Evolutionary conservation across 2,329 filamentous ascomycete species (phyloP).

Genomic region (Blumeria graminis): DNA sequence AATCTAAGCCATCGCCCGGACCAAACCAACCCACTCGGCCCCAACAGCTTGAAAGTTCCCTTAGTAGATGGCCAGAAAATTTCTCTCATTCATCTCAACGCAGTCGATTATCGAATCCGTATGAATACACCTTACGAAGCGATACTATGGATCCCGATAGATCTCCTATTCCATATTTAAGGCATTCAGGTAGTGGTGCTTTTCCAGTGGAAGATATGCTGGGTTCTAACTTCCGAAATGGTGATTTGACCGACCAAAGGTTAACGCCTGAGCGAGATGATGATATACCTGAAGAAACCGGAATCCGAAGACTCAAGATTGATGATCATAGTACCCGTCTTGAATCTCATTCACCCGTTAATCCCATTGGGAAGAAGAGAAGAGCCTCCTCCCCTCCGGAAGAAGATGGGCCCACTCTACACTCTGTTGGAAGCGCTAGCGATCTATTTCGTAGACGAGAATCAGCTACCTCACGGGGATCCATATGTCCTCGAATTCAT

Average conservation of each 20-base stretch:
- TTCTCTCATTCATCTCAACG: slow-evolving; percentile 6
- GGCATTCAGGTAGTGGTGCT: slow-evolving; percentile 24
- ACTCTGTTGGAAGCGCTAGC: slow-evolving; percentile 14
- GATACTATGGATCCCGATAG: slow-evolving; percentile 13
- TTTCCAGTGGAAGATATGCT: slow-evolving; percentile 22
- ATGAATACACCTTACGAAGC: slow-evolving; percentile 7
- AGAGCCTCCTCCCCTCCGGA: slow-evolving; percentile 36
- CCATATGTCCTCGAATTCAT: slow-evolving; percentile 29
- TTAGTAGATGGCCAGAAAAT: slow-evolving; percentile 13
- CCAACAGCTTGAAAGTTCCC: slow-evolving; percentile 12
- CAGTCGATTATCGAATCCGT: too few relatives aligned
- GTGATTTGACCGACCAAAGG: slow-evolving; percentile 37
- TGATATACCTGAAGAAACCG: slow-evolving; percentile 27
- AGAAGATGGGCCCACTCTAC: slow-evolving; percentile 20
- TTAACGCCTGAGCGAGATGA: slow-evolving; percentile 16
- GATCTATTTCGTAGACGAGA: slow-evolving; percentile 17
- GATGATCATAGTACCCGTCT: slow-evolving; percentile 22
- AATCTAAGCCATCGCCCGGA: slow-evolving; percentile 16
- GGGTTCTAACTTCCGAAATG: slow-evolving; percentile 24
- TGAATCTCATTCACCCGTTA: slow-evolving; percentile 12
- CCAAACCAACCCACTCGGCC: slow-evolving; percentile 11
- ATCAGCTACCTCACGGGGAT: slow-evolving; percentile 25
- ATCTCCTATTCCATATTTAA: slow-evolving; percentile 12
- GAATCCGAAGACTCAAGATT: slow-evolving; percentile 25
- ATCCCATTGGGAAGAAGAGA: slow-evolving; percentile 31